Percentiles rank a stretch among this genome's conserved stretches.
Conservation (phyloP, 352 stramenopile species). For the Phytophthora crassamura region DNA sequence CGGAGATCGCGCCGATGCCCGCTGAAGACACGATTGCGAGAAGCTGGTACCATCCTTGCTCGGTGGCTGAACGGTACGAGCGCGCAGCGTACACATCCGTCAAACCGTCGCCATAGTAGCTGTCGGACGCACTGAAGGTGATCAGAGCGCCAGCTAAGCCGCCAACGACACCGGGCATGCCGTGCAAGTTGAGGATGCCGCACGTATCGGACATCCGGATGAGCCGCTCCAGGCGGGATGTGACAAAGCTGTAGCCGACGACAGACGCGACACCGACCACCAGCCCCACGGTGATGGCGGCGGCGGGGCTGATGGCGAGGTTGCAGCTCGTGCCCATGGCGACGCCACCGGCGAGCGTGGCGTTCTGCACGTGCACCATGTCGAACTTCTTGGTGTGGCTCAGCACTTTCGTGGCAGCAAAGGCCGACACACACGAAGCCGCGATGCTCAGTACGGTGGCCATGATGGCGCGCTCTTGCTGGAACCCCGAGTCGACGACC, state of each 20-base stretch:
- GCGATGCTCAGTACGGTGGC: constrained; percentile 83
- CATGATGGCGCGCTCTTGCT: constrained; percentile 75
- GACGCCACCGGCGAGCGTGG: constrained; percentile 84
- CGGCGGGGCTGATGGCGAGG: constrained; percentile 71
- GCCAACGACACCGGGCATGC: constrained; percentile 72
- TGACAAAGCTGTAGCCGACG: constrained; percentile 52
- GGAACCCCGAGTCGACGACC: constrained; percentile 57
- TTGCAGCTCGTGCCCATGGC: constrained; percentile 80
- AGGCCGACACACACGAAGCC: constrained; percentile 63
- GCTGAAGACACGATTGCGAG: constrained; percentile 58
- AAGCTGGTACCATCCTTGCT: constrained; percentile 69
- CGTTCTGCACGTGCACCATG: constrained; percentile 88
- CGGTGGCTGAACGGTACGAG: constrained; percentile 42
- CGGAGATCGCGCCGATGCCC: constrained; percentile 45
- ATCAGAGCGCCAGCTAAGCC: constrained; percentile 63
- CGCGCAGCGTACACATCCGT: constrained; percentile 59
- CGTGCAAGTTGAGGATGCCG: constrained; percentile 84
- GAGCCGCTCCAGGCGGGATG: constrained; percentile 42
- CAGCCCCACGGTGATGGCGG: constrained; percentile 55
- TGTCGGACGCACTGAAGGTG: constrained; percentile 55
- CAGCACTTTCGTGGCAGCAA: constrained; percentile 53
- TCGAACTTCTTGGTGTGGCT: constrained; percentile 73
- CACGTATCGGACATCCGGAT: constrained; percentile 61
- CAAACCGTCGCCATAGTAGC: constrained; percentile 54
- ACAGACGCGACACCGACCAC: constrained; percentile 61